These are phyloP conservation scores for Rubroshorea leprosula DNA, from an alignment of 345 rosid genomes.

Conservation along the genomic window DNA sequence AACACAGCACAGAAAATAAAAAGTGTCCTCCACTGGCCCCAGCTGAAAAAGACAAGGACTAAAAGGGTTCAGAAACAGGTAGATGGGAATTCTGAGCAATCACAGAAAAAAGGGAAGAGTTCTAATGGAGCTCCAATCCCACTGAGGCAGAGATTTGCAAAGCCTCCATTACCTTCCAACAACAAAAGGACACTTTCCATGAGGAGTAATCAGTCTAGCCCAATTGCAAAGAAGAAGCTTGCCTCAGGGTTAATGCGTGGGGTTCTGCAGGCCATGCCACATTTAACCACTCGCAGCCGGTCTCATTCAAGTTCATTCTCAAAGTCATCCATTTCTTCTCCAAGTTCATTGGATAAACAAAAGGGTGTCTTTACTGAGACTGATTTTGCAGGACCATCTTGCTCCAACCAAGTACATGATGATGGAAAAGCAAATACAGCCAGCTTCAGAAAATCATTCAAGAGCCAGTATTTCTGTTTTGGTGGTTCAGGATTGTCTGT, in stretches of 20 bases:
- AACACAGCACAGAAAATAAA: slow-evolving; percentile 54
- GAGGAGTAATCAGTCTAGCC: slow-evolving; percentile 75
- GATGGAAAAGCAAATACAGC: slow-evolving; percentile 25
- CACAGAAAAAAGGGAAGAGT: slow-evolving; percentile 21
- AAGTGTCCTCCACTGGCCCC: slow-evolving; percentile 61
- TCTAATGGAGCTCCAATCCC: slow-evolving; percentile 50
- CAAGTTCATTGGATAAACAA: slow-evolving; percentile 53
- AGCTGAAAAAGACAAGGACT: slow-evolving; percentile 34
- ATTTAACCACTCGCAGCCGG: slow-evolving; percentile 32
- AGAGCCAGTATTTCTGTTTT: slow-evolving; percentile 68
- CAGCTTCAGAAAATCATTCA: slow-evolving; percentile 28
- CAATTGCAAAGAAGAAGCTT: slow-evolving; percentile 62
- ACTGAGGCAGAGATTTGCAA: slow-evolving; percentile 62
- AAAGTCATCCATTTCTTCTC: slow-evolving; percentile 53
- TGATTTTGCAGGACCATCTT: slow-evolving; percentile 46
- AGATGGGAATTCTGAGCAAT: slow-evolving; percentile 25
- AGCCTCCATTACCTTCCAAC: slow-evolving; percentile 40
- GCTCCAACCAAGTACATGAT: slow-evolving; percentile 26
- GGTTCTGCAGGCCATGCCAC: slow-evolving; percentile 46
- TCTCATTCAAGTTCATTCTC: slow-evolving; percentile 81
- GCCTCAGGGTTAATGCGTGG: slow-evolving; percentile 59
- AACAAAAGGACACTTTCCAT: slow-evolving; percentile 67
- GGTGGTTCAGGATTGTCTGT: slow-evolving; percentile 47
- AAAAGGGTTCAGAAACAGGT: slow-evolving; percentile 21
- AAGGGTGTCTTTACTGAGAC: slow-evolving; percentile 44